phyloP scores from a whole-genome alignment of 345 rosid genomes.

The Eucalyptus coolabah region DNA sequence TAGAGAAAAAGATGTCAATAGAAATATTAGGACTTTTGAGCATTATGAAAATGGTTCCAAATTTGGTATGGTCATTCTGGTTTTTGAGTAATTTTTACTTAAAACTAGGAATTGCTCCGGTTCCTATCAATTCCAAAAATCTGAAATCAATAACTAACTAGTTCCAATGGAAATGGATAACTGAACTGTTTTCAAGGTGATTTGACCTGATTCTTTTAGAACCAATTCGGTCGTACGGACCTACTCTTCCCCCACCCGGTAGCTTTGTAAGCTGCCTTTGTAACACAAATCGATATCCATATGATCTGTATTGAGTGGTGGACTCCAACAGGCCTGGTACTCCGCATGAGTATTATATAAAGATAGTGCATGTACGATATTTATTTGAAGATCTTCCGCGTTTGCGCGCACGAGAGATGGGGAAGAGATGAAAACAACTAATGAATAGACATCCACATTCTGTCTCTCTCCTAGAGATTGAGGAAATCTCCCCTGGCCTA shows the following conservation, averaged over 20 bases:
- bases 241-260: background rate
- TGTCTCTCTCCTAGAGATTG: conserved; percentile 22
- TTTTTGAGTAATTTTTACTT: background rate
- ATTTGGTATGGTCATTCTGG: background rate
- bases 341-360: background rate
- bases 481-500: conserved; percentile 33
- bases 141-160: background rate
- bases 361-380: background rate
- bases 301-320: background rate
- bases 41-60: background rate
- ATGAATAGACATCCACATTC: conserved; percentile 21
- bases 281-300: background rate
- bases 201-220: background rate
- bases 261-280: background rate
- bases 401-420: background rate
- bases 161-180: background rate
- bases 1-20: background rate
- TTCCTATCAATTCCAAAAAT: background rate
- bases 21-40: background rate
- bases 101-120: background rate
- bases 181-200: fast-evolving
- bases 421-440: background rate
- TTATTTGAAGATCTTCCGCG: background rate
- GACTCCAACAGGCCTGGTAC: background rate
- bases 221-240: background rate